Evolutionary conservation across 2,329 filamentous ascomycete species (phyloP).

Genomic region (Aspergillus caelatus): DNA sequence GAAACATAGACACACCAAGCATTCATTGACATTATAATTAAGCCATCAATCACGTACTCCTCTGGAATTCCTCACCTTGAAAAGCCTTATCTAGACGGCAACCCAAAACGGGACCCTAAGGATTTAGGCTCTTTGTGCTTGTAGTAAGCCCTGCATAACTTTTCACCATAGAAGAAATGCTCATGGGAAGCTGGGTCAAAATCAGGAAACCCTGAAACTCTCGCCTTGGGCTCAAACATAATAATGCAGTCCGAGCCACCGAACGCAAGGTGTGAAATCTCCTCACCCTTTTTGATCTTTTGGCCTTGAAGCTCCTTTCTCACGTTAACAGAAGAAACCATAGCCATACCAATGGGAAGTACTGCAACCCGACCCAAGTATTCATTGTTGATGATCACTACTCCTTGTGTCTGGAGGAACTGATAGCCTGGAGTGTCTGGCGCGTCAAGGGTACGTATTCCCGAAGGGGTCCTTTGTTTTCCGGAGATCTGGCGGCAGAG

Average conservation of each 20-base stretch:
- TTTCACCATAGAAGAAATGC: too few species aligned
- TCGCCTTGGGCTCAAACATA: constrained; percentile 36
- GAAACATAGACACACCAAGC: too few species aligned
- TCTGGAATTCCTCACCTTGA: too few species aligned
- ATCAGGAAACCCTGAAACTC: too few species aligned
- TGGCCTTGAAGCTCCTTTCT: constrained; percentile 26
- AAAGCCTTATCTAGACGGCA: too few species aligned
- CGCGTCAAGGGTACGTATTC: constrained; percentile 20
- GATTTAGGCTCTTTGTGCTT: too few species aligned
- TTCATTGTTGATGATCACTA: constrained; percentile 42
- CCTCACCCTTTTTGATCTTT: constrained; percentile 42
- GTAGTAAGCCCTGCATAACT: too few species aligned
- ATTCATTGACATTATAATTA: too few species aligned
- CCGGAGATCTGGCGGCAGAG: neutral
- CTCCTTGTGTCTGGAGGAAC: constrained; percentile 43
- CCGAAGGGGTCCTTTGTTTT: neutral
- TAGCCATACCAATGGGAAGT: constrained; percentile 49
- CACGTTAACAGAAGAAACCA: constrained; percentile 43
- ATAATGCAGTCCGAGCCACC: constrained; percentile 48
- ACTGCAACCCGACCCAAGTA: constrained; percentile 43
- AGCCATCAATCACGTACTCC: too few species aligned
- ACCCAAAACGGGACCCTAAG: too few species aligned
- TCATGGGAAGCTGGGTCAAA: too few species aligned
- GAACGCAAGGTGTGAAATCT: constrained; percentile 49
- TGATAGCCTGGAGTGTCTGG: constrained; percentile 45